Evolutionary conservation across 805 yeast genomes (phyloP).

Genomic region (Blastobotrys chiropterorum): DNA sequence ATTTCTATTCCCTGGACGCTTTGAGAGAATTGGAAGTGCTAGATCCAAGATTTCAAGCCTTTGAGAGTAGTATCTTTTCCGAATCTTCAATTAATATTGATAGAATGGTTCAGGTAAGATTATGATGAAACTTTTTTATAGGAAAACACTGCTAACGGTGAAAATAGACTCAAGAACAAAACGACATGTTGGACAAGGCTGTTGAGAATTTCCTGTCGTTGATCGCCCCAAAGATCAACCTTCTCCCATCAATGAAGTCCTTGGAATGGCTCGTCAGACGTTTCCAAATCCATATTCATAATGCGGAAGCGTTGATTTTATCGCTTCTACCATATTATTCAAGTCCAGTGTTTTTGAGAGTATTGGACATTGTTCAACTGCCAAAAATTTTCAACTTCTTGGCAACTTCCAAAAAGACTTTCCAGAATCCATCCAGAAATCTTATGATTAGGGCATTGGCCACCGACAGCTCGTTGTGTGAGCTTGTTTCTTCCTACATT

Average conservation of each 20-base stretch:
- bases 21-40: constrained; percentile 62
- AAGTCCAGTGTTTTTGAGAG: constrained; percentile 64
- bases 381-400: constrained; percentile 66
- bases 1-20: constrained; percentile 66
- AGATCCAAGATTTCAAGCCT: constrained; percentile 69
- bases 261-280: constrained; percentile 94
- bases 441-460: constrained; percentile 65
- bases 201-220: constrained; percentile 68
- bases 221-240: constrained; percentile 67
- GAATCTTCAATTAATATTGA: constrained; percentile 76
- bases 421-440: constrained; percentile 57
- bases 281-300: constrained; percentile 73
- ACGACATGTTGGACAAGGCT: constrained; percentile 66
- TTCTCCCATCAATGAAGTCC: constrained; percentile 72
- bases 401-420: constrained; percentile 55
- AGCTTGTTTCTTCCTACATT: constrained; percentile 55
- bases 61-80: constrained; percentile 68
- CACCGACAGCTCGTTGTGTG: constrained; percentile 60
- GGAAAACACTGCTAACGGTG: background rate
- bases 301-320: constrained; percentile 64
- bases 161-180: constrained; percentile 60
- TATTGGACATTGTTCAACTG: constrained; percentile 60
- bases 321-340: constrained; percentile 77
- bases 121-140: background rate
- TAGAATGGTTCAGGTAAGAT: constrained; percentile 59